Percentiles rank a stretch among this genome's conserved stretches.
These are phyloP conservation scores for Fusarium chuoi DNA, from an alignment of 2,329 filamentous ascomycete genomes.

Conservation along the genomic window DNA sequence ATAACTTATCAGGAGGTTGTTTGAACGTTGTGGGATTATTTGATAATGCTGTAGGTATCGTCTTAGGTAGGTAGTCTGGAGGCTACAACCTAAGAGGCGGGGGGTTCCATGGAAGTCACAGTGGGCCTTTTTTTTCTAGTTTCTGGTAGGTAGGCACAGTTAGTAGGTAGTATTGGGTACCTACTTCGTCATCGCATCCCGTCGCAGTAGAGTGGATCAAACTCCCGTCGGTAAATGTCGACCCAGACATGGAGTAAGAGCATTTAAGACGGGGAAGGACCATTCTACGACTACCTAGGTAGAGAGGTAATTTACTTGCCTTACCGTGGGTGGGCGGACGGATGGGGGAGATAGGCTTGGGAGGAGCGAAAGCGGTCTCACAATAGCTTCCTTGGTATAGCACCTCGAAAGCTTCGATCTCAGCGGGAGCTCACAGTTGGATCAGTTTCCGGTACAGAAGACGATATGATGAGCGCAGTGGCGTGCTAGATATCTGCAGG, in stretches of 20 bases:
- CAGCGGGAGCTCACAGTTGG: neutral
- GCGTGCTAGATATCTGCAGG: slow-evolving; percentile 16
- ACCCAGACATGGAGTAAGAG: slow-evolving; percentile 13
- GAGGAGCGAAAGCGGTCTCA: slow-evolving; percentile 14
- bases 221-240: slow-evolving; percentile 20
- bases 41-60: slow-evolving; percentile 17
- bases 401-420: neutral
- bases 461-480: slow-evolving; percentile 27
- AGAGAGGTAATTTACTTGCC: neutral
- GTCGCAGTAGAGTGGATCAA: slow-evolving; percentile 8
- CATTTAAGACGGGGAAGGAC: slow-evolving; percentile 2
- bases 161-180: slow-evolving; percentile 22
- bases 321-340: neutral
- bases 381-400: slow-evolving; percentile 21
- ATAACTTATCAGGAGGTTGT: slow-evolving; percentile 18
- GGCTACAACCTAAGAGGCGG: slow-evolving; percentile 24
- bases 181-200: slow-evolving; percentile 20
- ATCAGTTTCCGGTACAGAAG: neutral
- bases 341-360: slow-evolving; percentile 2
- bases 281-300: neutral
- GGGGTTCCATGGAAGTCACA: slow-evolving; percentile 25
- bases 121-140: slow-evolving; percentile 18
- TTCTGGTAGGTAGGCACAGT: slow-evolving; percentile 11
- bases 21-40: slow-evolving; percentile 30
- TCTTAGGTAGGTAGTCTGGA: neutral